A percentile compares a stretch with the other conserved stretches of the same genome.
These are phyloP conservation scores for Cyclostephanos tholiformis DNA, from an alignment of 108 stramenopile species.

Conservation along the genomic window DNA sequence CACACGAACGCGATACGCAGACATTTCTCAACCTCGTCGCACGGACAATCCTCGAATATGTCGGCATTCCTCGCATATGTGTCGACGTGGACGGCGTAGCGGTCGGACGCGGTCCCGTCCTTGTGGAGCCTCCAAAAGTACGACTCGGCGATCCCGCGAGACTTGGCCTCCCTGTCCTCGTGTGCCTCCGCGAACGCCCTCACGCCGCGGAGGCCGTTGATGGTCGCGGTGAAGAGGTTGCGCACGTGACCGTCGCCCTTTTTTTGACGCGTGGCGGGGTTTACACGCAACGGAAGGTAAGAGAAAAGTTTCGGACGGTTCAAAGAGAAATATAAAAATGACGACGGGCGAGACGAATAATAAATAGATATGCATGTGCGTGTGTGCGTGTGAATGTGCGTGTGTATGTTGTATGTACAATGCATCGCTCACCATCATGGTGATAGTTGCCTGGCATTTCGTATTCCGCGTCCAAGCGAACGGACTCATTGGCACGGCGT, in stretches of 20 bases:
- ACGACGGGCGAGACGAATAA: no score
- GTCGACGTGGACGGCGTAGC: conserved; percentile 1
- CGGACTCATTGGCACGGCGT: conserved; percentile 29
- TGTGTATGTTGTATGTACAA: no score
- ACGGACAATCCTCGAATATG: conserved; percentile 22
- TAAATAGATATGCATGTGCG: no score
- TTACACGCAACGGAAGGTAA: no score
- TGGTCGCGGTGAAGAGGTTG: conserved; percentile 44
- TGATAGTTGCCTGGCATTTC: conserved; percentile 33
- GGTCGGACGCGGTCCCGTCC: conserved; percentile 31
- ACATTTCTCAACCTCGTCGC: conserved; percentile 27
- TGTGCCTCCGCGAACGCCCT: conserved; percentile 36
- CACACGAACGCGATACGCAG: conserved; percentile 35
- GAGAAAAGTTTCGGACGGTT: no score
- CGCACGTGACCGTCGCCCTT: conserved; percentile 38
- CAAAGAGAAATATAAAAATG: no score
- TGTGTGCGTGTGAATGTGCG: no score
- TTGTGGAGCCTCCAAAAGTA: conserved; percentile 31
- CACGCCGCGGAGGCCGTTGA: conserved; percentile 34
- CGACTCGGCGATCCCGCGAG: conserved; percentile 15
- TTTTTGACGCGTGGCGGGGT: no score
- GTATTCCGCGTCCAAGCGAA: conserved; percentile 30
- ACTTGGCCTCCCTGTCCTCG: conserved; percentile 13
- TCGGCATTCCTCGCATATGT: conserved; percentile 3
- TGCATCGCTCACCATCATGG: conserved; percentile 21